phyloP scores from a whole-genome alignment of 352 stramenopile genomes.

The Phytophthora melonis region DNA sequence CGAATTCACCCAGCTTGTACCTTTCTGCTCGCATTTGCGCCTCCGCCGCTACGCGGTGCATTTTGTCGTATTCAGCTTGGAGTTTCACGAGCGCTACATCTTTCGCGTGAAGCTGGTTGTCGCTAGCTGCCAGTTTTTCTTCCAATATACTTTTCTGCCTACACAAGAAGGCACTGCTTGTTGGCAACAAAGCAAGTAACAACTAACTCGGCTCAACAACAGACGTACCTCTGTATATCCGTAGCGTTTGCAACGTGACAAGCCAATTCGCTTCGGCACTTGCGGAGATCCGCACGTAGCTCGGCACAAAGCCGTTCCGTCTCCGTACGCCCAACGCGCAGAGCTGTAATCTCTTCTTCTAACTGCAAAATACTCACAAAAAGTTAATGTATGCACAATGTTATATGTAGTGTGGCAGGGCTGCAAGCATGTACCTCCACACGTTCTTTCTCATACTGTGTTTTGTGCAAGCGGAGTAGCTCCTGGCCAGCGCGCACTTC shows the following conservation, averaged over 20 bases:
- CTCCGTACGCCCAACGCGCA: constrained; percentile 51
- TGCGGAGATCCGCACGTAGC: constrained; percentile 52
- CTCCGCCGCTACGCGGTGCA: constrained; percentile 49
- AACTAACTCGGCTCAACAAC: background rate
- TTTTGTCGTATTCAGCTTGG: constrained; percentile 44
- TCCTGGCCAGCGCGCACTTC: constrained; percentile 71
- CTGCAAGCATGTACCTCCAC: constrained; percentile 33
- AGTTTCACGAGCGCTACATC: constrained; percentile 49
- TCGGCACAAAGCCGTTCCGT: constrained; percentile 59
- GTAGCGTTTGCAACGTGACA: constrained; percentile 59
- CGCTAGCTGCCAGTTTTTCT: constrained; percentile 46
- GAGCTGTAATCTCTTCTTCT: constrained; percentile 55
- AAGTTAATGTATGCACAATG: background rate
- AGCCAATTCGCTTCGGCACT: constrained; percentile 60
- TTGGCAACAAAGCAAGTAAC: no score
- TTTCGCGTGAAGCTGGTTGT: constrained; percentile 50
- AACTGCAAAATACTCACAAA: constrained; percentile 36
- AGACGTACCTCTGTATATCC: constrained; percentile 53
- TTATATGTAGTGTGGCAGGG: background rate
- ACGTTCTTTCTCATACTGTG: constrained; percentile 61
- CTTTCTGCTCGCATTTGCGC: constrained; percentile 53
- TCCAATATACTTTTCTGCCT: constrained; percentile 66
- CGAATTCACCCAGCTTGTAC: constrained; percentile 18
- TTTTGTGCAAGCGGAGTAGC: constrained; percentile 63
- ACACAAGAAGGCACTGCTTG: background rate